Conservation (phyloP, 2,329 filamentous ascomycete genomes). For the Xylariales sp. region DNA sequence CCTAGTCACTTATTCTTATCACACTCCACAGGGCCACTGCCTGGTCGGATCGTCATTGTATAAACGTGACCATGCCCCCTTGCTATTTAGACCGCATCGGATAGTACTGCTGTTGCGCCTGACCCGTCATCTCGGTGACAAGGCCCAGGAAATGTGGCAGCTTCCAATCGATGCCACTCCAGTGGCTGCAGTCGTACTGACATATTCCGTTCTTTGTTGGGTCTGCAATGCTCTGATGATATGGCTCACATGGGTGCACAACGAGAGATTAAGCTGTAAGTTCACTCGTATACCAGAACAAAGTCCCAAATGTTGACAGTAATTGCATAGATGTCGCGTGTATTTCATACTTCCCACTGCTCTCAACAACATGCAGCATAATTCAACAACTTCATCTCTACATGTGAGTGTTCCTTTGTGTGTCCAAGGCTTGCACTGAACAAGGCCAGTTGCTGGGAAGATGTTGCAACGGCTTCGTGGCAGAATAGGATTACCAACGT, state of each 20-base stretch:
- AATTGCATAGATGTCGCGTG: slow-evolving; percentile 14
- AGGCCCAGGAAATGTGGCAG: slow-evolving; percentile 9
- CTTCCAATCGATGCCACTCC: slow-evolving; percentile 12
- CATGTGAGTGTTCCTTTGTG: no score
- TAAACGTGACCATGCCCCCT: no score
- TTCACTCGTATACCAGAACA: background rate
- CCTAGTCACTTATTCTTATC: no score
- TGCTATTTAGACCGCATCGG: no score
- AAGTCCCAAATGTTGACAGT: background rate
- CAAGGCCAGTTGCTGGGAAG: slow-evolving; percentile 11
- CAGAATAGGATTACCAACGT: slow-evolving; percentile 8
- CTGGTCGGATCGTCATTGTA: no score
- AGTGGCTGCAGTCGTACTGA: slow-evolving; percentile 12
- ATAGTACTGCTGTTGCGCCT: no score
- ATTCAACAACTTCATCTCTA: slow-evolving; percentile 16
- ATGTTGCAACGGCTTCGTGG: slow-evolving; percentile 12
- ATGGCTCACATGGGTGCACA: slow-evolving; percentile 16
- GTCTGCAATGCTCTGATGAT: slow-evolving; percentile 12
- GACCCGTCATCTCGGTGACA: no score
- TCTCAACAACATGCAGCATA: slow-evolving; percentile 14
- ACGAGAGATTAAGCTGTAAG: slow-evolving; percentile 16
- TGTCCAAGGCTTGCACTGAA: no score
- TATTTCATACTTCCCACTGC: slow-evolving; percentile 15
- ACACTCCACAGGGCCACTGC: no score
- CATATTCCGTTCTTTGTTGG: slow-evolving; percentile 12